A percentile compares a stretch with the other conserved stretches of the same genome.
Conservation (phyloP, 2,329 filamentous ascomycete genomes). For the Aspergillus fructus region DNA sequence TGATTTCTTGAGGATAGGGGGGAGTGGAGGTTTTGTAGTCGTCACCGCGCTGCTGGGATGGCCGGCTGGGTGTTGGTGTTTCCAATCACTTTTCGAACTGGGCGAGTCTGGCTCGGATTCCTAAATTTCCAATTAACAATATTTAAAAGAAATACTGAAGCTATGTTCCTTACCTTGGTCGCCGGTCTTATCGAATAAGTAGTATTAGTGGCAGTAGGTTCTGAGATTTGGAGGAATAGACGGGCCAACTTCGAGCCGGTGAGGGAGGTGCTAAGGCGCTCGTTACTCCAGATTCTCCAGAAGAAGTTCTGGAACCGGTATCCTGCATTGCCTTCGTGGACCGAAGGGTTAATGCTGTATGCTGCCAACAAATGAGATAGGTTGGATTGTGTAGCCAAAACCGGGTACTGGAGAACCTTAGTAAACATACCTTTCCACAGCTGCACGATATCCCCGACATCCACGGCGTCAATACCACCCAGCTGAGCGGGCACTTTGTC, state of each 20-base stretch:
- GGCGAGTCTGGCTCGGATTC: not conserved
- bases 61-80: conserved; percentile 14
- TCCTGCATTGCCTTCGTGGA: conserved; percentile 42
- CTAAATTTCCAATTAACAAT: not conserved
- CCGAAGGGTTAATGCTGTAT: conserved; percentile 46
- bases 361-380: conserved; percentile 31
- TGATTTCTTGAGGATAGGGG: conserved; percentile 42
- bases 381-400: not conserved
- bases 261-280: conserved; percentile 36
- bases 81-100: not conserved
- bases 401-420: not conserved
- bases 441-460: conserved; percentile 42
- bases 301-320: conserved; percentile 53
- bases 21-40: conserved; percentile 21
- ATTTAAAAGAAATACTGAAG: not conserved
- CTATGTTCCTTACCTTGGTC: not conserved
- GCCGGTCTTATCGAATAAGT: not conserved
- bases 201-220: conserved; percentile 28
- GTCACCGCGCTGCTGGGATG: not conserved
- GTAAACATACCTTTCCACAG: conserved; percentile 50
- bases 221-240: conserved; percentile 47
- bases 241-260: conserved; percentile 40
- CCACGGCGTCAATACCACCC: conserved; percentile 40
- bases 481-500: conserved; percentile 38
- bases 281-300: conserved; percentile 52